phyloP scores from a whole-genome alignment of 2,329 filamentous ascomycete genomes.

The Pseudocercospora cruenta region DNA sequence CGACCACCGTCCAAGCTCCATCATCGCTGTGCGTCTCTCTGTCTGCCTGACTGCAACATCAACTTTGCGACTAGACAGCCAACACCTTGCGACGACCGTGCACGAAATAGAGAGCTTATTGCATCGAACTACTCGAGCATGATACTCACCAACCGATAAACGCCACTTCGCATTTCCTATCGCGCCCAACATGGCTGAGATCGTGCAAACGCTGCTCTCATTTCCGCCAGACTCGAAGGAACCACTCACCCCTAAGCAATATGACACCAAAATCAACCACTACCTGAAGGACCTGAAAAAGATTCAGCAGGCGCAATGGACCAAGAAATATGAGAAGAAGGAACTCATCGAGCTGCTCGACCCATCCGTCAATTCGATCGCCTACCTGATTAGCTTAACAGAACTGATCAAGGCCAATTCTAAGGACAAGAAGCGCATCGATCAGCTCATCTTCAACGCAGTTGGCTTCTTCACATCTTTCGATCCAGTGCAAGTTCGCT shows the following conservation, averaged over 20 bases:
- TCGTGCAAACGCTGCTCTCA: slow-evolving; percentile 29
- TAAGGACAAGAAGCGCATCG: slow-evolving; percentile 39
- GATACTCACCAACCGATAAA: slow-evolving; percentile 4
- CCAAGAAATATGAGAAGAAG: slow-evolving; percentile 44
- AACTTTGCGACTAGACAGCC: not conserved
- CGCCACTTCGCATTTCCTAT: not conserved
- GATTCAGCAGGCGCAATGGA: slow-evolving; percentile 38
- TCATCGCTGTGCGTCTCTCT: slow-evolving; percentile 2
- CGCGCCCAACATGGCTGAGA: slow-evolving; percentile 32
- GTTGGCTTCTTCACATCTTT: slow-evolving; percentile 53
- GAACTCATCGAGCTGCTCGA: slow-evolving; percentile 54
- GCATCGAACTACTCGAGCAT: slow-evolving; percentile 1
- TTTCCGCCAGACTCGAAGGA: slow-evolving; percentile 40
- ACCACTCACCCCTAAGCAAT: slow-evolving; percentile 41
- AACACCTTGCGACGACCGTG: not conserved
- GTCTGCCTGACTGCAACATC: not conserved
- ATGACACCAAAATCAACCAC: slow-evolving; percentile 42
- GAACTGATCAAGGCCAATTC: slow-evolving; percentile 35
- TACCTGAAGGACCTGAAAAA: slow-evolving; percentile 43
- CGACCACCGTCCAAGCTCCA: slow-evolving; percentile 11
- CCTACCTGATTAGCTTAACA: slow-evolving; percentile 61
- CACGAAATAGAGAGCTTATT: not conserved
- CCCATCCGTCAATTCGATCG: slow-evolving; percentile 61
- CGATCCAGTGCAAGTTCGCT: slow-evolving; percentile 59
- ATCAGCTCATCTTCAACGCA: slow-evolving; percentile 53